Evolutionary conservation across 2,329 filamentous ascomycete species (phyloP), one percentile per base, ranked within the genome.

Genomic region (Fusarium subtropicale): DNA sequence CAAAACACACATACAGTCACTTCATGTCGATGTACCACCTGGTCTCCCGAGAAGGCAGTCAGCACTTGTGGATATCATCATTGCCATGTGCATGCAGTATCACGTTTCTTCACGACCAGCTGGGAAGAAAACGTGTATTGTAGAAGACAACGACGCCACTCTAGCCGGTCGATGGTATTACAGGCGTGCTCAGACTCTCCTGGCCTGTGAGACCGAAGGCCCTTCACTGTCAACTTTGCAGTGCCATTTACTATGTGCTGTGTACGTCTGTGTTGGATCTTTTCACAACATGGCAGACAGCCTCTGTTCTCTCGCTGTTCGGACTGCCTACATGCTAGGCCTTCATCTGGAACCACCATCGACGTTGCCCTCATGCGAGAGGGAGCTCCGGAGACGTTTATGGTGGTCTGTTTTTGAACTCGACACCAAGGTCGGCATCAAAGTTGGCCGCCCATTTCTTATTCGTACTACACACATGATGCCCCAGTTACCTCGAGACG

Each of bases 231-330:
- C 61, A 4, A 64, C 61, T 1, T 15, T 64, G 4, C 61, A 64
- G 4, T 64, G 61, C 3, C 33, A 64, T 24, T 3, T 64, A 1
- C 51, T 64, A 5, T 64, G 61, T 5, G 60, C 11, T 0, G 15
- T 64, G 1, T 64, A 64, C 2, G 51, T 64, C 0, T 64, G 61
- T 1, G 60, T 54, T 0, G 61, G 61, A 0, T 64, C 61, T 3
- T 64, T 64, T 2, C 61, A 64, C 33, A 64, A 64, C 3, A 64
- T 64, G 61, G 60, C 61, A 2, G 61, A 64, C 7, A 64, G 44
- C 1, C 41, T 39, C 2, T 41, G 39, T 46, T 36, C 60, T 13
- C 52, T 64, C 15, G 61, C 60, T 1, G 39, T 64, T 12, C 51
- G 60, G 2, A 59, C 61, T n/a, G 60, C 61, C 5, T 64, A 64